Evolutionary conservation across 164 flowering plant species (phyloP).

Genomic region (Tinospora cordifolia): DNA sequence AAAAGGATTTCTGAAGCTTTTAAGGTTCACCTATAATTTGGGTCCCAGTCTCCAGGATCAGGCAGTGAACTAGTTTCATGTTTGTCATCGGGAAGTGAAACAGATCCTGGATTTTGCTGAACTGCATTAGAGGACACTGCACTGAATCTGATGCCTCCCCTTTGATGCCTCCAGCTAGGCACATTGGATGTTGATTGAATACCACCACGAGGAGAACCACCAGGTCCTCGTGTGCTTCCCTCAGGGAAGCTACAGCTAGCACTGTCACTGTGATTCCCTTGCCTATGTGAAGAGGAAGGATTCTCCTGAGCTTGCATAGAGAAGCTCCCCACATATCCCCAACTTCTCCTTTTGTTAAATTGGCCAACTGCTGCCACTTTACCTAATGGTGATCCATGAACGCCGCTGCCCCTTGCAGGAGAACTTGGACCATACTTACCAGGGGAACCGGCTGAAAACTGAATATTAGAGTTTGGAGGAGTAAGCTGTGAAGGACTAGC

Average conservation of each 20-base stretch:
- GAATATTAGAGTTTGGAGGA: constrained; percentile 69
- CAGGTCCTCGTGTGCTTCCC: constrained; percentile 40
- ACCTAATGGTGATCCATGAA: constrained; percentile 85
- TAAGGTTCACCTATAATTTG: constrained; percentile 69
- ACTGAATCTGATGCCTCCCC: constrained; percentile 31
- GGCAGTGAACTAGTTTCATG: constrained; percentile 50
- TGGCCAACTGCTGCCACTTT: constrained; percentile 58
- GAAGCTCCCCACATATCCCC: constrained; percentile 52
- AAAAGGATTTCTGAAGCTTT: not conserved
- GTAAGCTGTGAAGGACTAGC: constrained; percentile 94
- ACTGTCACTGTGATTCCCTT: constrained; percentile 41
- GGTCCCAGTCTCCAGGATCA: constrained; percentile 98
- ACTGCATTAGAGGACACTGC: constrained; percentile 23
- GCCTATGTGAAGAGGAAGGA: constrained; percentile 48
- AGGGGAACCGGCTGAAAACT: constrained; percentile 67
- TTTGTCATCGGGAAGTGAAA: constrained; percentile 36
- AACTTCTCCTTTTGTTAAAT: constrained; percentile 61
- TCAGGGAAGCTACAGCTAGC: constrained; percentile 38
- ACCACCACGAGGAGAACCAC: constrained; percentile 42
- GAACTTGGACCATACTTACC: constrained; percentile 82
- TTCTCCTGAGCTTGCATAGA: constrained; percentile 48
- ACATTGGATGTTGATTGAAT: constrained; percentile 35
- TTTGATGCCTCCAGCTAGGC: constrained; percentile 47
- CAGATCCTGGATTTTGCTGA: not conserved
- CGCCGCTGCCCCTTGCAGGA: constrained; percentile 63